Evolutionary conservation across 2,329 filamentous ascomycete genomes (phyloP), one percentile per base, ranked within the genome.

Genomic region (Colletotrichum eremochloae): DNA sequence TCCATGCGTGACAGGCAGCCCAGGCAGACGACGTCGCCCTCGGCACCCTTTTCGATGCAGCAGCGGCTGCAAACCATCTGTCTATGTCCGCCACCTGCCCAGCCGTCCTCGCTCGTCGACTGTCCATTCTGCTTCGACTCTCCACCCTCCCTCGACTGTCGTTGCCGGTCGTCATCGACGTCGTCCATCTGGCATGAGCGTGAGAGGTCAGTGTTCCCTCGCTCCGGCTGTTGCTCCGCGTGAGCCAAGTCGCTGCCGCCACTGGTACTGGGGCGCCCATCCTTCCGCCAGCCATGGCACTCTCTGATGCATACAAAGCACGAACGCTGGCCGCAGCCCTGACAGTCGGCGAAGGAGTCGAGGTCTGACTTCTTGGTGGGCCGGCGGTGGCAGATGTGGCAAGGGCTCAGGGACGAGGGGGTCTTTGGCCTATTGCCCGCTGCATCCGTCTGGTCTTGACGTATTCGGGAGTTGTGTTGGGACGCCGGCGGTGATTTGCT

Each of bases 251-350:
- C 53, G 12, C 29, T 20, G 33, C 12, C 74, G 53, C 48, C 75
- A 56, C 36, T 77, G 60, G 46, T 76, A 56, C 33, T 77, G 71
- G 24, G 68, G 64, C 40, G 77, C 74, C 70, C 70, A 15, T 72
- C 70, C 60, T 61, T 61, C 20, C 42, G 57, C 84, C 85, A 87
- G 2, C 88, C 88, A 15, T 86, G 82, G 75, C 92, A 94, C 75
- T 89, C 83, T 36, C 92, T 83, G 56, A 92, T 87, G 78, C 92
- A 94, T n/a, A 94, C 85, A 77, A 88, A 93, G 78, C 92, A 94
- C 0, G 91, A 89, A 53, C 90, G 85, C 74, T 87, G 83, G 12
- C 85, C 84, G 77, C 92, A 94, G 18, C 88, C 86, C 75, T 88
- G 82, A 78, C 92, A 94, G 76, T 90, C 85, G 58, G 90, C 87